Percentiles rank a stretch among this genome's conserved stretches.
Conservation (phyloP, 352 stramenopile genomes). For the Phytopythium ostracodes region DNA sequence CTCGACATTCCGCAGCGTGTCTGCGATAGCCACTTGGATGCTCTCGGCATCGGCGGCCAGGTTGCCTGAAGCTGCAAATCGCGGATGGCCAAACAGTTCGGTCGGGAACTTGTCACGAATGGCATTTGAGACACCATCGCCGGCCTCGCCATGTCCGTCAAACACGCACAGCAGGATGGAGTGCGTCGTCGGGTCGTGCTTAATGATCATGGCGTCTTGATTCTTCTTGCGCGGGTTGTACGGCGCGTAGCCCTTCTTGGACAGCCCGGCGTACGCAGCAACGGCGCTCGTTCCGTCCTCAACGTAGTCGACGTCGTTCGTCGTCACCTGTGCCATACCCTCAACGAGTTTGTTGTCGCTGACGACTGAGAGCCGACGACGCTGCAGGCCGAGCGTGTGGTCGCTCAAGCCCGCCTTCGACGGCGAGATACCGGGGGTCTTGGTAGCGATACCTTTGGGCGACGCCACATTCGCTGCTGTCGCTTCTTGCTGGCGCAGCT, state of each 20-base stretch:
- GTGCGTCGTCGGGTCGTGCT: conserved; percentile 88
- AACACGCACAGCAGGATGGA: conserved; percentile 95
- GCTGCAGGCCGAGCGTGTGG: conserved; percentile 59
- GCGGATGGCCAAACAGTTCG: conserved; percentile 90
- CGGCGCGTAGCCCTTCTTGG: conserved; percentile 82
- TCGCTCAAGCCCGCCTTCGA: conserved; percentile 31
- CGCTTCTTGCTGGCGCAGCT: conserved; percentile 56
- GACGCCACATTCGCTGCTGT: conserved; percentile 70
- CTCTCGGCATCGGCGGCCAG: conserved; percentile 51
- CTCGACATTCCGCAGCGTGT: conserved; percentile 61
- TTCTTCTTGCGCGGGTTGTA: conserved; percentile 99
- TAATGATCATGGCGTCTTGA: conserved; percentile 96
- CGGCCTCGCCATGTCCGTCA: conserved; percentile 96
- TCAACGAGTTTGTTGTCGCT: conserved; percentile 84
- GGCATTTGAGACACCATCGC: conserved; percentile 88
- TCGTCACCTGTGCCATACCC: conserved; percentile 59
- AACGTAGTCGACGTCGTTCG: conserved; percentile 57
- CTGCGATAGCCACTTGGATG: conserved; percentile 53
- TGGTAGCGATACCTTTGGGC: conserved; percentile 75
- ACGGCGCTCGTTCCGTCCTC: conserved; percentile 57
- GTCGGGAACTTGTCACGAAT: conserved; percentile 88
- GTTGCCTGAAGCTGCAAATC: conserved; percentile 56
- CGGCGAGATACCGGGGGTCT: conserved; percentile 49
- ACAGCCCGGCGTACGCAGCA: conserved; percentile 65
- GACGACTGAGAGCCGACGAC: conserved; percentile 63